Evolutionary conservation across 164 flowering plant genomes (phyloP).

Genomic region (Aristolochia fimbriata): DNA sequence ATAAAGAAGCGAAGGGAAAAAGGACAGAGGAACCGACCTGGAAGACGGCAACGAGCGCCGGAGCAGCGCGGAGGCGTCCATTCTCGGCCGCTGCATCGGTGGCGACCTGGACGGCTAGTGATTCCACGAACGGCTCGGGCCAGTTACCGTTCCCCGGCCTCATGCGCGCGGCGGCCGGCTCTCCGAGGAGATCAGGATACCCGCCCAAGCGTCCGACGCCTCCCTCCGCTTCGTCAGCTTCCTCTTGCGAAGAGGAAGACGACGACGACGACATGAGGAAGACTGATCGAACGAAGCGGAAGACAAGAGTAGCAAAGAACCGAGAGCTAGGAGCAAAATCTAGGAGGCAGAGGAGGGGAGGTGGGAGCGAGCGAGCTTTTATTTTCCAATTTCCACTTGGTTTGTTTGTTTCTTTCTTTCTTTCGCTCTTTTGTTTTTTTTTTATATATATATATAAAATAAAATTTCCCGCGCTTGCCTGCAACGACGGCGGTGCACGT

Average conservation of each 20-base stretch:
- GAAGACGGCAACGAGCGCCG: conserved; percentile 50
- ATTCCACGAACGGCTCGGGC: conserved; percentile 85
- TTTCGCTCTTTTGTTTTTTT: not conserved
- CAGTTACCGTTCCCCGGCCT: conserved; percentile 46
- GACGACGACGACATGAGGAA: not conserved
- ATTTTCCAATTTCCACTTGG: not conserved
- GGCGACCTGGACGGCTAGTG: conserved; percentile 61
- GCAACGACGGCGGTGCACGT: conserved; percentile 38
- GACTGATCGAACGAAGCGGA: not conserved
- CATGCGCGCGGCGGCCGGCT: conserved; percentile 42
- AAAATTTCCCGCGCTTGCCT: conserved; percentile 20
- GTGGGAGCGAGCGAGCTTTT: not conserved
- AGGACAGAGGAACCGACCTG: conserved; percentile 29
- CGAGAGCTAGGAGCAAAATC: not conserved
- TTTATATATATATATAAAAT: not conserved
- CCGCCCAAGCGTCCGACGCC: conserved; percentile 4
- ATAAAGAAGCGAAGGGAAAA: not conserved
- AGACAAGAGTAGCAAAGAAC: not conserved
- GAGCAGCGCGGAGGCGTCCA: conserved; percentile 60
- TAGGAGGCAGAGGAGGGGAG: not conserved
- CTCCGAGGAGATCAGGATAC: conserved; percentile 15
- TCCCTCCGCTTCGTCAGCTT: conserved; percentile 27
- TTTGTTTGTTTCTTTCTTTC: not conserved
- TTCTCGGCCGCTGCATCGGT: conserved; percentile 34
- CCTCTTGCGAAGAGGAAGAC: conserved; percentile 27